Evolutionary conservation across 306 rosid species (phyloP).

Genomic region (Rubus idaeus): DNA sequence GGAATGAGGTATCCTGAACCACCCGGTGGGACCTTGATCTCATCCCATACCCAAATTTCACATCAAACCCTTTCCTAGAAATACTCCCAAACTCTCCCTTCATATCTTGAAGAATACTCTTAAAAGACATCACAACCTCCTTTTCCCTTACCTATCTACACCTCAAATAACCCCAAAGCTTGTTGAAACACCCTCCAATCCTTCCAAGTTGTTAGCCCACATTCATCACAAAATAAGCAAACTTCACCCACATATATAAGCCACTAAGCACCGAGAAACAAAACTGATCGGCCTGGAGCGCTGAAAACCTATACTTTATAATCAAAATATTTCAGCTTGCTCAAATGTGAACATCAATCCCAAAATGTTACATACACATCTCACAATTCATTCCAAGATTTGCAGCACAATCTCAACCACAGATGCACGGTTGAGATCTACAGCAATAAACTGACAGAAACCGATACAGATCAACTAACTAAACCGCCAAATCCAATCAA

Average conservation of each 20-base stretch:
- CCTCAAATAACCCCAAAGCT: conserved; percentile 2
- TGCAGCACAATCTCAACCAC: not conserved
- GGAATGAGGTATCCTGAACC: conserved; percentile 39
- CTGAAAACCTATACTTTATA: not conserved
- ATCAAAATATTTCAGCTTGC: not conserved
- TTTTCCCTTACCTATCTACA: conserved; percentile 12
- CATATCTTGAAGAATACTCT: conserved; percentile 72
- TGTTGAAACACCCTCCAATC: conserved; percentile 11
- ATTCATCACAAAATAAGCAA: conserved; percentile 13
- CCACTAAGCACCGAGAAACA: not conserved
- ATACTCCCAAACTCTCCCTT: conserved; percentile 52
- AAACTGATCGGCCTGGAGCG: not conserved
- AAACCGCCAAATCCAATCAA: conserved; percentile 24
- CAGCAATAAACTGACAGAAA: conserved; percentile 10
- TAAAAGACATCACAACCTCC: conserved; percentile 53
- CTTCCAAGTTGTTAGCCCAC: conserved; percentile 23
- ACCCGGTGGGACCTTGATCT: conserved; percentile 81
- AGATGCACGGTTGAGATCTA: conserved; percentile 23
- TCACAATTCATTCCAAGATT: too few species aligned
- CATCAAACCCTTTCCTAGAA: conserved; percentile 77
- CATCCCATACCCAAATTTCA: conserved; percentile 62
- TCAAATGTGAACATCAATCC: not conserved
- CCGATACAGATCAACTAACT: conserved; percentile 16
- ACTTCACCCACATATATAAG: not conserved
- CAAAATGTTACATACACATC: not conserved